Evolutionary conservation across 1,284 basidiomycete genomes (phyloP), one percentile per base, ranked within the genome.

Genomic region (Melampsora americana): DNA sequence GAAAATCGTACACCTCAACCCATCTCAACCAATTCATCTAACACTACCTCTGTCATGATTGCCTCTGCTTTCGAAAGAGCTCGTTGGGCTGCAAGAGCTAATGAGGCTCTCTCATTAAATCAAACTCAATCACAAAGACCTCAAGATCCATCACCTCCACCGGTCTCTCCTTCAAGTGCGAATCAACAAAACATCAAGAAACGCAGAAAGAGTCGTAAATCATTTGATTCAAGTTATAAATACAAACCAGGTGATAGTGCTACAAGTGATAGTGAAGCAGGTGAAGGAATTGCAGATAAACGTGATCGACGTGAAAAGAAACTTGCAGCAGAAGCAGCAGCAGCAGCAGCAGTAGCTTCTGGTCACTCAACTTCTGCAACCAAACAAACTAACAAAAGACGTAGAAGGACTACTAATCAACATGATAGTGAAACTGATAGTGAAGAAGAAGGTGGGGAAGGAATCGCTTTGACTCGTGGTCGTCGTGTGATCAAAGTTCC

Each of bases 61-160:
- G 53, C 66, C 9, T 75, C 72, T 18, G 72, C 72, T 7, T 75
- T 75, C 42, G 72, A 75, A 68, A 46, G 72, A 23, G 72, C 72
- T 48, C 35, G 59, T 16, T 23, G 50, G 39, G 56, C 53, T 12
- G 53, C 72, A 12, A 64, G 72, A 39, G 42, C 53, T 53, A 65
- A 65, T 35, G 28, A 73, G 35, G 14, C 53, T 42, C 14, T 5
- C 20, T 18, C 28, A 66, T 14, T 23, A 20, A 73, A 39, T 48
- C n/a, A 68, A 30, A 16, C n/a, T 9, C 26, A 18, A 30, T 18
- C n/a, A 30, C 23, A 62, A 48, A n/a, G 64, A 30, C 42, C 56
- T 44, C 32, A 71, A 20, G 32, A 72, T 50, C 69, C 28, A 20
- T 46, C 42, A 61, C 59, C 28, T 46, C 26, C 44, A 60, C 32